Evolutionary conservation across 2,329 filamentous ascomycete species (phyloP), one percentile per base, ranked within the genome.

Genomic region (Cercospora sesami): DNA sequence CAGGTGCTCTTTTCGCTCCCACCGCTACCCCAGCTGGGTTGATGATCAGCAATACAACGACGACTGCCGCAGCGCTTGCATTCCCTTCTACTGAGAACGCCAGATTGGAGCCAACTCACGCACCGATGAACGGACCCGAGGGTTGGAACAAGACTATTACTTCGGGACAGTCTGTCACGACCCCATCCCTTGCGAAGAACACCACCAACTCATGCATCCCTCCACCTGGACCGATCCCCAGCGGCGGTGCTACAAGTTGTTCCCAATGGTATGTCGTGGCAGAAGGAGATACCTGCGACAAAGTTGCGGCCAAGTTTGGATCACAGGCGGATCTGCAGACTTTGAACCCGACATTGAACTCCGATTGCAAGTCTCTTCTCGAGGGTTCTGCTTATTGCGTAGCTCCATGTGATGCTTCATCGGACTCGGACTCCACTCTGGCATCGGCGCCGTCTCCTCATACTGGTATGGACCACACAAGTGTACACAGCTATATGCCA

Each of bases 391-490:
- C 53, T 6, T 58, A 58, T 28, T 58, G 53, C 14, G 53, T 30
- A 58, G 53, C 63, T 8, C 28, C 72, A 51, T 58, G 53, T 6
- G 30, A 30, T 30, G 53, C 53, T 30, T 16, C 23, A 10, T 30
- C 53, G 16, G 8, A 16, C 14, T 18, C 53, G 8, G 30, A 58
- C 53, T 58, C 53, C 14, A 51, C 45, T 51, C 18, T 14, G 45
- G 21, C 45, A 51, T 58, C 14, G 26, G 3, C 53, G 3, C 16
- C 53, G 12, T 30, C 26, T 7, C 26, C 16, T 58, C 53, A n/a
- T 30, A 18, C 16, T 30, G 26, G 30, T 10, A 30, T 16, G 26
- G 53, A 5, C 8, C 14, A 12, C 23, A 26, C 53, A 4, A 18
- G 26, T 33, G 53, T 58, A n/a, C 26, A 58, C 26, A 30, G n/a